Evolutionary conservation across 441 rosid species (phyloP).

Genomic region (Pelargonium citronellum): DNA sequence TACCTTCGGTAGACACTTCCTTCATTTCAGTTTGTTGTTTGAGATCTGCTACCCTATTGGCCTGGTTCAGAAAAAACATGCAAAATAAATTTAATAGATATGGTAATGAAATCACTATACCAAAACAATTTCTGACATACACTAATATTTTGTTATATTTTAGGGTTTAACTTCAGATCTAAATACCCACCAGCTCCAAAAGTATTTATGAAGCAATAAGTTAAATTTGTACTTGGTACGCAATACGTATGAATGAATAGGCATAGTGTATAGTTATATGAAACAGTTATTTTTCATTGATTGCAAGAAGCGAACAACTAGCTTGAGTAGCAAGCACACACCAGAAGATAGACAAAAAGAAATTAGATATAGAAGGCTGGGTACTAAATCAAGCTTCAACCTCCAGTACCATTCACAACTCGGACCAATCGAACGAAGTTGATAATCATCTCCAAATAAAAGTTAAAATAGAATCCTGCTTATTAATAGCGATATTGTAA

Average conservation of each 20-base stretch:
- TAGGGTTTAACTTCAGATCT: background rate
- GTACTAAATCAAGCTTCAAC: background rate
- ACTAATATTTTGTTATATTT: background rate
- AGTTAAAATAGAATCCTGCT: background rate
- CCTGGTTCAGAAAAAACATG: conserved; percentile 36
- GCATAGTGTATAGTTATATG: background rate
- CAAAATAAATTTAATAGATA: conserved; percentile 3
- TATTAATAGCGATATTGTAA: too few species aligned
- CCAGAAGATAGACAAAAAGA: conserved; percentile 1
- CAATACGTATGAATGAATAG: background rate
- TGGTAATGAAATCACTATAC: background rate
- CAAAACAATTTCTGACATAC: background rate
- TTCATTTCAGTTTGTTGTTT: conserved; percentile 58
- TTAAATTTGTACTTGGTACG: background rate
- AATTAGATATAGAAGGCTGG: background rate
- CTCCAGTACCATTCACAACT: background rate
- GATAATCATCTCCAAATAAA: conserved; percentile 8
- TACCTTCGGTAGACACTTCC: conserved; percentile 71
- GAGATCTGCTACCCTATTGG: conserved; percentile 55
- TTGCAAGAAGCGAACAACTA: background rate
- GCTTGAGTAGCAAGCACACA: background rate
- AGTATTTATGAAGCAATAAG: background rate
- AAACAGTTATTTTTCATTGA: background rate
- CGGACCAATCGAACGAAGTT: conserved; percentile 2
- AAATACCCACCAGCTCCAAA: background rate